phyloP scores from a whole-genome alignment of 495 filamentous ascomycete species.

The Podospora fimiseda region DNA sequence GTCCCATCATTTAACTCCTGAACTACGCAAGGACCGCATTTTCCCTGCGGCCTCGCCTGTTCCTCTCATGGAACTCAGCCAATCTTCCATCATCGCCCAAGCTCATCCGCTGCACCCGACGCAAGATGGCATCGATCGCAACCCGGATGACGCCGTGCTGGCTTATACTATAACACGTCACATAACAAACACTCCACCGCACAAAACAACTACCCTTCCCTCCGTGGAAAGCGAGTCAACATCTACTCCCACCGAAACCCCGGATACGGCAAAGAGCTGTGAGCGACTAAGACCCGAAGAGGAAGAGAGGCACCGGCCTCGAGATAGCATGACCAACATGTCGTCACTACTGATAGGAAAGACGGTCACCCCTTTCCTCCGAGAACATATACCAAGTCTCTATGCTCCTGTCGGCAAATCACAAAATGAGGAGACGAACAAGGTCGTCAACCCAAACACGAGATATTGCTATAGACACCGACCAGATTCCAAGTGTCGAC shows the following conservation, averaged over 20 bases:
- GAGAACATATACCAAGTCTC: slow-evolving; percentile 75
- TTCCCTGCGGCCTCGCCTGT: slow-evolving; percentile 15
- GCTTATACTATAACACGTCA: slow-evolving; percentile 15
- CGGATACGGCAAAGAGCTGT: slow-evolving; percentile 29
- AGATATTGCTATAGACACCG: slow-evolving; percentile 94
- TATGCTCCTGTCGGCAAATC: slow-evolving; percentile 63
- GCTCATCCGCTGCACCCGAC: slow-evolving; percentile 15
- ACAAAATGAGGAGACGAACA: slow-evolving; percentile 32
- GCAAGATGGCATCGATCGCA: slow-evolving; percentile 24
- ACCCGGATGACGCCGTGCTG: slow-evolving; percentile 20
- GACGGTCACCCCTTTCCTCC: slow-evolving; percentile 72
- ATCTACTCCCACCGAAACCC: background rate
- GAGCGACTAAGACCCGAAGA: slow-evolving; percentile 37
- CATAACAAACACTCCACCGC: background rate
- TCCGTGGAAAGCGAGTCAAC: background rate
- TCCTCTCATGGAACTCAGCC: slow-evolving; percentile 19
- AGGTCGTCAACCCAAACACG: slow-evolving; percentile 60
- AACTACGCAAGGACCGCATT: slow-evolving; percentile 24
- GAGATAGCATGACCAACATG: slow-evolving; percentile 36
- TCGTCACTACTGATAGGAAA: slow-evolving; percentile 45
- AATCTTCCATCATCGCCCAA: slow-evolving; percentile 17
- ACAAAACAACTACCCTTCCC: slow-evolving; percentile 11
- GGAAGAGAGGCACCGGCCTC: slow-evolving; percentile 26
- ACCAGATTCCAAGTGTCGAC: slow-evolving; percentile 86
- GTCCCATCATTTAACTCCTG: slow-evolving; percentile 19